Conservation (phyloP, 192 early-diverging fungal genomes). For the Kickxella alabastrina region DNA sequence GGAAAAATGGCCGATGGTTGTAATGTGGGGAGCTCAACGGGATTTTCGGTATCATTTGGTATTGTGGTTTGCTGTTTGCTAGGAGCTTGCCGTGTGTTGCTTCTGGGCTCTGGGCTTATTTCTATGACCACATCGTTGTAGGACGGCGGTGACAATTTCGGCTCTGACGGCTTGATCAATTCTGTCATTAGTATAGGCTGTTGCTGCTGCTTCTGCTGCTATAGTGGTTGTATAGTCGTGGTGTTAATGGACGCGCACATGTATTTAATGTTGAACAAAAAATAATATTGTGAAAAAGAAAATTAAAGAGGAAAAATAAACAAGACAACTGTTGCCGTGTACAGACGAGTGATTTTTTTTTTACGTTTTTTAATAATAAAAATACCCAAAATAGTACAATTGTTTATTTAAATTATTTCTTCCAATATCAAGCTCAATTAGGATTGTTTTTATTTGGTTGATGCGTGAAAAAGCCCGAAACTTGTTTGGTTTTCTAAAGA, state of each 20-base stretch:
- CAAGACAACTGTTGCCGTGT: too few species aligned
- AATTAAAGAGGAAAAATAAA: too few species aligned
- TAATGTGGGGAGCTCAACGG: background rate
- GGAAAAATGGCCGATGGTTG: background rate
- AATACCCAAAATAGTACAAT: too few species aligned
- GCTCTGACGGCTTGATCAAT: slow-evolving; percentile 21
- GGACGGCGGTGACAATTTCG: slow-evolving; percentile 27
- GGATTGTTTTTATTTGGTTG: too few species aligned
- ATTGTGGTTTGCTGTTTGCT: background rate
- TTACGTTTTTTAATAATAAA: too few species aligned
- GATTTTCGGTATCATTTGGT: slow-evolving; percentile 14
- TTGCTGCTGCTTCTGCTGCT: too few species aligned
- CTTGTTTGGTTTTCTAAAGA: too few species aligned
- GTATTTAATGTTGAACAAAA: background rate
- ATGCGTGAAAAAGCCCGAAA: too few species aligned
- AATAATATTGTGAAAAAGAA: background rate
- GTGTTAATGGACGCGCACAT: slow-evolving; percentile 3
- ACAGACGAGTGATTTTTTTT: too few species aligned
- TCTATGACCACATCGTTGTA: slow-evolving; percentile 40
- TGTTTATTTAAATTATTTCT: too few species aligned
- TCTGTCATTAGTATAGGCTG: background rate
- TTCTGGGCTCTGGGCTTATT: slow-evolving; percentile 4
- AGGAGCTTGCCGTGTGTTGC: background rate
- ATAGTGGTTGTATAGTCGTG: too few species aligned
- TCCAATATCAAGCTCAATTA: too few species aligned